Conservation (phyloP, 2,329 filamentous ascomycete genomes). For the Trichoderma sp. region DNA sequence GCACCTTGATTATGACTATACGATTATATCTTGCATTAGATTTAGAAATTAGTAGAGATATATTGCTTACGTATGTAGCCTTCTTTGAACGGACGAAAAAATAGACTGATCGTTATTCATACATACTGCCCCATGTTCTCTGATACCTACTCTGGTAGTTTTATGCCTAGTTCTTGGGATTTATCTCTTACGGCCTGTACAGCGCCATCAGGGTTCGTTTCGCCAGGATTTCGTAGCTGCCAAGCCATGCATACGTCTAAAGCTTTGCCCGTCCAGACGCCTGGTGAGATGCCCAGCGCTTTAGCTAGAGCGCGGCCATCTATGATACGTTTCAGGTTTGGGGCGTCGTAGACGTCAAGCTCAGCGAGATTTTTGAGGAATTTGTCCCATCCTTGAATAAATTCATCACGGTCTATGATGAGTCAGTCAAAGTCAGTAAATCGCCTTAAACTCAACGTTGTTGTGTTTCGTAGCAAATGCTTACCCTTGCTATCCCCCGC, state of each 20-base stretch:
- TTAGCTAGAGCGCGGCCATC: slow-evolving; percentile 73
- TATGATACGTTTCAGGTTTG: slow-evolving; percentile 61
- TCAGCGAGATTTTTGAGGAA: slow-evolving; percentile 56
- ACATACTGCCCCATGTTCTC: not conserved
- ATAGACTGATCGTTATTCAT: not conserved
- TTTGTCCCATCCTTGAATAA: slow-evolving; percentile 51
- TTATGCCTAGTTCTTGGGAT: slow-evolving; percentile 51
- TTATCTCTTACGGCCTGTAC: slow-evolving; percentile 57
- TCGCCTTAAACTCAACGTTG: not conserved
- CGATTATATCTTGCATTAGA: slow-evolving; percentile 4
- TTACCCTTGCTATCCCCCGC: not conserved
- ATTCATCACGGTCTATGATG: slow-evolving; percentile 41
- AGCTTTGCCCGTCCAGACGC: slow-evolving; percentile 80
- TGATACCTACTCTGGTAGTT: not conserved
- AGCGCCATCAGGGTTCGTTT: slow-evolving; percentile 56
- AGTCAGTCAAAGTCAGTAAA: not conserved
- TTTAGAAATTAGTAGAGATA: not conserved
- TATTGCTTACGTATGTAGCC: not conserved
- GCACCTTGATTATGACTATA: not conserved
- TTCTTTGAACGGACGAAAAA: not conserved
- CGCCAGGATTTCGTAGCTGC: slow-evolving; percentile 78
- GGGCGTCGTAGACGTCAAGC: slow-evolving; percentile 57
- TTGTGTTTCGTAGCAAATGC: not conserved
- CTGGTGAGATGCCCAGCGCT: slow-evolving; percentile 67
- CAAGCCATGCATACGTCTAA: slow-evolving; percentile 79